A percentile compares a stretch with the other conserved stretches of the same genome.
Evolutionary conservation across 805 yeast species (phyloP).

Genomic region (Candida parachauliodes): DNA sequence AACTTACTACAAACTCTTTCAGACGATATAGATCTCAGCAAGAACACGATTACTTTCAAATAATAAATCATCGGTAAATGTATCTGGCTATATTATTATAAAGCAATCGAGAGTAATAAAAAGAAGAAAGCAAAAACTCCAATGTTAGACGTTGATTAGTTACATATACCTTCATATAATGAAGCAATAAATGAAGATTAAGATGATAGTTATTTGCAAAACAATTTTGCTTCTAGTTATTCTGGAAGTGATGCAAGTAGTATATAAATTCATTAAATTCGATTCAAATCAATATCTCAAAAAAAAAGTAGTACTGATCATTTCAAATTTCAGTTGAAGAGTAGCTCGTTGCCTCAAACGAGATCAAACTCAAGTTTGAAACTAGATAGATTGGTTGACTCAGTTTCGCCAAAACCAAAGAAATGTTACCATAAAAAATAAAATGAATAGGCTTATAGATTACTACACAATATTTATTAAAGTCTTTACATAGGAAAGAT

Average conservation of each 20-base stretch:
- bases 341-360: constrained; percentile 9
- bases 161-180: constrained; percentile 36
- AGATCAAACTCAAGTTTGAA: constrained; percentile 1
- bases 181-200: constrained; percentile 38
- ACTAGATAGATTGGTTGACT: background rate
- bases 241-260: constrained; percentile 1
- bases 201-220: constrained; percentile 5
- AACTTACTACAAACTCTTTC: constrained; percentile 30
- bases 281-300: background rate
- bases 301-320: constrained; percentile 4
- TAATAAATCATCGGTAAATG: constrained; percentile 8
- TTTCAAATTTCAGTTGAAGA: constrained; percentile 6
- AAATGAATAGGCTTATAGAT: background rate
- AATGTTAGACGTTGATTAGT: constrained; percentile 19
- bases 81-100: constrained; percentile 6
- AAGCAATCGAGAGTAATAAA: constrained; percentile 2
- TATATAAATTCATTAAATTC: constrained; percentile 1
- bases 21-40: constrained; percentile 25
- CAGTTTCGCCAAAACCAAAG: constrained; percentile 2
- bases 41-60: constrained; percentile 9
- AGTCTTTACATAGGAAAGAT: too few species aligned
- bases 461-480: background rate
- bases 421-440: background rate
- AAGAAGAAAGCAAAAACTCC: constrained; percentile 1
- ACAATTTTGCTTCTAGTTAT: constrained; percentile 9